Base-by-base conservation (phyloP, 2,329 filamentous ascomycete genomes). In the Lachnellula subtilissima region DNA sequence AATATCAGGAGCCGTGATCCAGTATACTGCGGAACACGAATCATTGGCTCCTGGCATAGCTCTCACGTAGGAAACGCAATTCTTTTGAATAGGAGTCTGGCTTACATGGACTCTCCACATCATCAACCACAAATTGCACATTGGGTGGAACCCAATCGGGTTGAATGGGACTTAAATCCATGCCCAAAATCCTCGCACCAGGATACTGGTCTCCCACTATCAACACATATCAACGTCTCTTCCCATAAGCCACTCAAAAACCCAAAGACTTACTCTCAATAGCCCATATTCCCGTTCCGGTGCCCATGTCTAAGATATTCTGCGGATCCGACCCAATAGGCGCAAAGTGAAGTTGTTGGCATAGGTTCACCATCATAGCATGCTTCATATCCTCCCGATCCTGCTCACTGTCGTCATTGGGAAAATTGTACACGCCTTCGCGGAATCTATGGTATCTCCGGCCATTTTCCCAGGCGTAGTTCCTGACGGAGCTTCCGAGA, bases 81-180 rank as follows among this genome's bases (percentile, higher is more conserved):
- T 32, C 4, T 32, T 25, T 32, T 32, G 28, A 11, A 12, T 32
- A 12, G 28, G 11, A 12, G 11, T 32, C 4, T 11, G 9, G 28
- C 28, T 32, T 32, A 32, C 28, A 76, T 19, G 69, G 63, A n/a
- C 79, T 75, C 65, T 84, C 82, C 37, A 81, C 79, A 65, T 88
- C 84, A 65, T 88, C 85, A 37, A 88, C 78, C 54, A 85, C 76
- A 62, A 88, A 88, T 55, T 79, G 76, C 56, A 84, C 81, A 63
- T 88, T 88, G 28, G 76, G 73, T 1, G 83, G 83, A 3, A 85
- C 78, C 71, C 77, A 79, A 28, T 74, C 73, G 2, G 81, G 80
- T 64, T 85, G 81, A 42, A 84, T 83, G 1, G 81, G 81, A 12
- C 78, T 81, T 2, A 85, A 73, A 64, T 85, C 82, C 5, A 80